These are phyloP conservation scores for Quercus lobata DNA, from an alignment of 331 rosid genomes.

Conservation along the genomic window DNA sequence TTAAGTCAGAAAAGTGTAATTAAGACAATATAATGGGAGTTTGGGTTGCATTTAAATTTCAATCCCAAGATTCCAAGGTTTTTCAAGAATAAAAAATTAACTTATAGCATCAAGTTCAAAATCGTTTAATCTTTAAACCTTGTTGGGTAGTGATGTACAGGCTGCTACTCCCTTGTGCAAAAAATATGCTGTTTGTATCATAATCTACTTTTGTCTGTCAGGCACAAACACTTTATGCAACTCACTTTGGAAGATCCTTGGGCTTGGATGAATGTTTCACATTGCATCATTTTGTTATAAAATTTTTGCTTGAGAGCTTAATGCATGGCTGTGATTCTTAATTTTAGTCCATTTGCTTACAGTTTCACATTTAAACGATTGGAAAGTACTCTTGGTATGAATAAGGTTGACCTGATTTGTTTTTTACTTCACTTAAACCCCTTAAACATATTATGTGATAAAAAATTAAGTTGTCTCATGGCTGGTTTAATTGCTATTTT, in stretches of 20 bases:
- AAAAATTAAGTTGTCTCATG: neutral
- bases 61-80: too few species aligned
- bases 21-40: neutral
- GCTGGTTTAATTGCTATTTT: neutral
- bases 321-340: neutral
- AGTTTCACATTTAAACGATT: neutral
- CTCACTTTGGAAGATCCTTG: neutral
- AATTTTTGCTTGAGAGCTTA: neutral
- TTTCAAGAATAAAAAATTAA: neutral
- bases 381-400: neutral
- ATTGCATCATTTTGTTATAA: neutral
- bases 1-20: neutral
- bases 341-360: neutral
- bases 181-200: neutral
- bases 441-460: neutral
- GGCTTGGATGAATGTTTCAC: neutral
- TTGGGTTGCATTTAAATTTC: neutral
- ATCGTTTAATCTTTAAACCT: neutral
- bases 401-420: neutral
- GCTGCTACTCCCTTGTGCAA: neutral
- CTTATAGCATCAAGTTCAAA: neutral
- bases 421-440: neutral
- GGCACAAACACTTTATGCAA: neutral
- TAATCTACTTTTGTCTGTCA: neutral
- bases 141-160: neutral